These are phyloP conservation scores for Setaria viridis DNA, from an alignment of 202 grass and related monocot species.

Conservation along the genomic window DNA sequence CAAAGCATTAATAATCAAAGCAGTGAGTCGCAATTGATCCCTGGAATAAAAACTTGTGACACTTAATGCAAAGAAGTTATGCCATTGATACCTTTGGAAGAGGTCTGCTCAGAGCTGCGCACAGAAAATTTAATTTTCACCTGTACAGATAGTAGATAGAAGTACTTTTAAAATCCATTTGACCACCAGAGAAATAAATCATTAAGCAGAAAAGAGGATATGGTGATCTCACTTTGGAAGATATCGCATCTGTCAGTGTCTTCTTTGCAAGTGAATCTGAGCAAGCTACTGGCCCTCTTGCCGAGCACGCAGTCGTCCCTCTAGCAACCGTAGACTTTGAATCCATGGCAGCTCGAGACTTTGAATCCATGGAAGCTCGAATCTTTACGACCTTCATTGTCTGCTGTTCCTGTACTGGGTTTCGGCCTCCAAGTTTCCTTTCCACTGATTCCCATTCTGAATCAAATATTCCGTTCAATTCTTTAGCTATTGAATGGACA, in stretches of 20 bases:
- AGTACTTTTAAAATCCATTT: slow-evolving; percentile 46
- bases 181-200: slow-evolving; percentile 1
- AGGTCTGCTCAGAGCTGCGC: slow-evolving; percentile 38
- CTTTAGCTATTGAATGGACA: slow-evolving; percentile 70
- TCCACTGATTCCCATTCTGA: slow-evolving; percentile 71
- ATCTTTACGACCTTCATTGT: slow-evolving; percentile 43
- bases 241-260: slow-evolving; percentile 50
- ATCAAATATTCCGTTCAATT: slow-evolving; percentile 72
- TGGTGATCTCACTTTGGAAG: slow-evolving; percentile 63
- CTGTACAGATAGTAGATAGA: slow-evolving; percentile 34
- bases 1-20: slow-evolving; percentile 15
- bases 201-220: slow-evolving; percentile 11
- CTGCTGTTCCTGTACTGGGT: slow-evolving; percentile 24
- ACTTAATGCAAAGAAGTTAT: slow-evolving; percentile 30
- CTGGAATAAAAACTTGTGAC: not conserved
- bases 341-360: slow-evolving; percentile 17
- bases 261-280: slow-evolving; percentile 46
- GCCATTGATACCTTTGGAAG: slow-evolving; percentile 64
- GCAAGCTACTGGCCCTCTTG: slow-evolving; percentile 8
- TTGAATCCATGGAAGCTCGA: slow-evolving; percentile 26
- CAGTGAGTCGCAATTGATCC: not conserved
- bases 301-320: not conserved
- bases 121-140: slow-evolving; percentile 57
- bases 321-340: slow-evolving; percentile 20
- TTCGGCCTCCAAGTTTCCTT: slow-evolving; percentile 57